Conservation (phyloP, 208 protist species). For the Wallacemonas sp. region DNA sequence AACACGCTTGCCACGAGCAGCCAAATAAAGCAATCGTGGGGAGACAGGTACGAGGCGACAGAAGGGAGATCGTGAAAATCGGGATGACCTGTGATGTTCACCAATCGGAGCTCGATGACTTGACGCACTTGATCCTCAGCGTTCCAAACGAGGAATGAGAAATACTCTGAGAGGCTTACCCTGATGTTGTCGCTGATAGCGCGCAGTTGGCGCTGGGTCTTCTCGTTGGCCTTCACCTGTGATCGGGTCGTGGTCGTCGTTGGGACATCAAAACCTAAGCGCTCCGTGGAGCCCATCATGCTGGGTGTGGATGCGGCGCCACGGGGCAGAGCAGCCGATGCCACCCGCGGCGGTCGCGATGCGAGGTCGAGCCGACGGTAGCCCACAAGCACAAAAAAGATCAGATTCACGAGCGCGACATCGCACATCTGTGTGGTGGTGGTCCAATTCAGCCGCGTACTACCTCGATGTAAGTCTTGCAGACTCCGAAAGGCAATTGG, state of each 20-base stretch:
- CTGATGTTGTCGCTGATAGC: slow-evolving; percentile 11
- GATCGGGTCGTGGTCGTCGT: not conserved
- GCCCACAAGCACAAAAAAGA: slow-evolving; percentile 36
- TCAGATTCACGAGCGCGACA: slow-evolving; percentile 34
- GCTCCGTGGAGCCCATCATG: too few species aligned
- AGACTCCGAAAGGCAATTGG: slow-evolving; percentile 29
- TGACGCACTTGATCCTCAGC: slow-evolving; percentile 39
- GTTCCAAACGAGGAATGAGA: slow-evolving; percentile 35
- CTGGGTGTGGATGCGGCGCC: too few species aligned
- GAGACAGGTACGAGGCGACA: slow-evolving; percentile 28
- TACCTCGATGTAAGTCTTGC: slow-evolving; percentile 24
- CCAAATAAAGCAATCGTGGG: slow-evolving; percentile 45
- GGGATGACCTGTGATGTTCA: slow-evolving; percentile 21
- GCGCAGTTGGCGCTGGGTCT: slow-evolving; percentile 12
- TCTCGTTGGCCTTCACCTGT: slow-evolving; percentile 4
- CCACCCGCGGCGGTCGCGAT: not conserved
- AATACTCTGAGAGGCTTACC: slow-evolving; percentile 13
- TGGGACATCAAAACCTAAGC: too few species aligned
- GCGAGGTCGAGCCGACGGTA: slow-evolving; percentile 19
- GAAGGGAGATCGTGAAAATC: slow-evolving; percentile 33
- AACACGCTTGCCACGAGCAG: slow-evolving; percentile 29
- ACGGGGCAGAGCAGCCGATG: too few species aligned
- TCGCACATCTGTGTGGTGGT: slow-evolving; percentile 16
- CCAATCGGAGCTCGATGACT: slow-evolving; percentile 17
- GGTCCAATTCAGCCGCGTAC: slow-evolving; percentile 11